These are phyloP conservation scores for Bassia scoparia DNA, from an alignment of 148 eudicot species.

Conservation along the genomic window DNA sequence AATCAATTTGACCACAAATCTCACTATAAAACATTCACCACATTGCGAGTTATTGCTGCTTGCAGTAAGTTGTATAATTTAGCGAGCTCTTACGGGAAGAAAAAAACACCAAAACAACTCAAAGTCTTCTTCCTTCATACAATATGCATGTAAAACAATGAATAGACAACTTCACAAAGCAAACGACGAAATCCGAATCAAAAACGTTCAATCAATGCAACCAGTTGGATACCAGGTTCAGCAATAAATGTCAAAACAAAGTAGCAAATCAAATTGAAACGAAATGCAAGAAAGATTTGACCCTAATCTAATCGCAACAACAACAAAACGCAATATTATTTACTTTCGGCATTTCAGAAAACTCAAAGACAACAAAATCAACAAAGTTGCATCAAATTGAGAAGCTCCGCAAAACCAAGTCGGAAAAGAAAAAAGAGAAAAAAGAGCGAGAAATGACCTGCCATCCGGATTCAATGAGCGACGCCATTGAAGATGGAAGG, in stretches of 20 bases:
- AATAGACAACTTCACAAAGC: neutral
- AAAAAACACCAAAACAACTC: neutral
- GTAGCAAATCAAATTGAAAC: neutral
- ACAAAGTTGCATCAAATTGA: conserved; percentile 4
- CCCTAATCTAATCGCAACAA: neutral
- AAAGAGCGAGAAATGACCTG: conserved; percentile 34
- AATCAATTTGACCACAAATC: neutral
- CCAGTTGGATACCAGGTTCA: no score
- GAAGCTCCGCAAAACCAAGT: neutral
- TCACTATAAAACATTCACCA: neutral
- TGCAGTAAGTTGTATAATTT: neutral
- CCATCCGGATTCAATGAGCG: conserved; percentile 62
- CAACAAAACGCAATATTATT: neutral
- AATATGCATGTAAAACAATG: neutral
- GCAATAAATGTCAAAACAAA: neutral
- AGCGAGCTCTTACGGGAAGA: neutral
- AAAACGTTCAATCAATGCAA: neutral
- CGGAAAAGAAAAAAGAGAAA: conserved; percentile 1
- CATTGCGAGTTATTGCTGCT: neutral
- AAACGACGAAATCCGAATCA: neutral
- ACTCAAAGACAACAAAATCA: neutral
- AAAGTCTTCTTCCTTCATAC: neutral
- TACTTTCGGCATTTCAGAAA: neutral
- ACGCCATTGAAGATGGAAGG: conserved; percentile 40
- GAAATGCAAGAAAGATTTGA: neutral